These are phyloP conservation scores for Neurospora intermedia DNA, from an alignment of 495 filamentous ascomycete genomes.

Conservation along the genomic window DNA sequence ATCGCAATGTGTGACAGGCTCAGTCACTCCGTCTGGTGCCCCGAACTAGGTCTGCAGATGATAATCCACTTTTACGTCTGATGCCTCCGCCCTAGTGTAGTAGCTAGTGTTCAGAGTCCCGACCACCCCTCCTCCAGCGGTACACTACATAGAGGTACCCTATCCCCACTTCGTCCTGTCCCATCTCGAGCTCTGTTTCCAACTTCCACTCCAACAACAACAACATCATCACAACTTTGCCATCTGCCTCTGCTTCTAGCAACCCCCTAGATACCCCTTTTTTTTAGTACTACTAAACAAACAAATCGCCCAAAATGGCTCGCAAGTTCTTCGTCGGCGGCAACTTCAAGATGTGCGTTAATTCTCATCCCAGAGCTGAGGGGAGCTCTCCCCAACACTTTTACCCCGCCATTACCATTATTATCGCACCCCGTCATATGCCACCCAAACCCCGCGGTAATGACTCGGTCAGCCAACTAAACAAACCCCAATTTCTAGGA, in stretches of 20 bases:
- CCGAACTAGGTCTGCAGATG: neutral
- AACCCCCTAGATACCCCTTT: neutral
- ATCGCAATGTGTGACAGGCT: neutral
- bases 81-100: neutral
- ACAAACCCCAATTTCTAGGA: conserved; percentile 44
- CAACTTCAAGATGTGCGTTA: conserved; percentile 93
- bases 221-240: neutral
- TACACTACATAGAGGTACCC: neutral
- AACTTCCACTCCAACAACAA: neutral
- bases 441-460: conserved; percentile 14
- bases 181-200: neutral
- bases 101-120: neutral
- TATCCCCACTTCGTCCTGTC: neutral
- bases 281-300: neutral
- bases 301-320: conserved; percentile 50
- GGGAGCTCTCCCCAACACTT: conserved; percentile 2
- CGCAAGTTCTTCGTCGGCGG: conserved; percentile 99
- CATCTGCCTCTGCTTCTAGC: neutral
- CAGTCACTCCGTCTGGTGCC: neutral
- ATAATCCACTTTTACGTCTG: neutral
- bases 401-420: conserved; percentile 18
- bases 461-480: conserved; percentile 12
- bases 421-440: neutral
- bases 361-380: neutral
- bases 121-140: neutral